Evolutionary conservation across 2,329 filamentous ascomycete genomes (phyloP).

Genomic region (Tolypocladium endophyticum): DNA sequence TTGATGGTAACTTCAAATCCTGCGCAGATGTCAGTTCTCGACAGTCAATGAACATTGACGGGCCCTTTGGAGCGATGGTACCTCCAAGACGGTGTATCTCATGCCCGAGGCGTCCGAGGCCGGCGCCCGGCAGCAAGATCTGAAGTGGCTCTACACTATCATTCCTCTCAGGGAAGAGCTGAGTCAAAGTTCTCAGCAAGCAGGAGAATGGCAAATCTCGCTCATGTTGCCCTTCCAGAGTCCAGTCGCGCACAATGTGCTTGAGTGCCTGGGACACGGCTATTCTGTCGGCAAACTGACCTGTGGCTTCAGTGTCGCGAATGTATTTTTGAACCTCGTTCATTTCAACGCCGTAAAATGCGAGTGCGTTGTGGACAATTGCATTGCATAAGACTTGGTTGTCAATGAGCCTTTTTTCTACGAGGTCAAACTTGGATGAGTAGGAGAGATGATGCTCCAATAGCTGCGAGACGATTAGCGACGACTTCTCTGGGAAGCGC

Average conservation of each 20-base stretch:
- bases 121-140: conserved; percentile 41
- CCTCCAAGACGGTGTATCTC: conserved; percentile 34
- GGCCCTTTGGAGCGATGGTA: conserved; percentile 6
- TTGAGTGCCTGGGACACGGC: conserved; percentile 43
- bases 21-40: conserved; percentile 5
- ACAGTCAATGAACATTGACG: background rate
- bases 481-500: background rate
- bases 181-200: conserved; percentile 21
- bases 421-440: conserved; percentile 37
- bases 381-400: conserved; percentile 35
- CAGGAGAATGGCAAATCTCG: conserved; percentile 30
- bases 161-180: conserved; percentile 17
- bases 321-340: conserved; percentile 34
- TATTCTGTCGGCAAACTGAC: conserved; percentile 30
- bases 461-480: conserved; percentile 17
- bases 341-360: conserved; percentile 33
- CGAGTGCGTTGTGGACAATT: conserved; percentile 32
- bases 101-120: conserved; percentile 39
- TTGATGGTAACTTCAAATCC: conserved; percentile 43
- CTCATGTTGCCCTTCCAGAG: conserved; percentile 34
- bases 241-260: conserved; percentile 48
- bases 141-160: conserved; percentile 13
- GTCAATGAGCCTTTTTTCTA: conserved; percentile 28
- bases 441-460: conserved; percentile 49
- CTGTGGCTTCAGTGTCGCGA: conserved; percentile 23